Evolutionary conservation across 257 asterid species (phyloP).

Genomic region (Ocimum tenuiflorum): DNA sequence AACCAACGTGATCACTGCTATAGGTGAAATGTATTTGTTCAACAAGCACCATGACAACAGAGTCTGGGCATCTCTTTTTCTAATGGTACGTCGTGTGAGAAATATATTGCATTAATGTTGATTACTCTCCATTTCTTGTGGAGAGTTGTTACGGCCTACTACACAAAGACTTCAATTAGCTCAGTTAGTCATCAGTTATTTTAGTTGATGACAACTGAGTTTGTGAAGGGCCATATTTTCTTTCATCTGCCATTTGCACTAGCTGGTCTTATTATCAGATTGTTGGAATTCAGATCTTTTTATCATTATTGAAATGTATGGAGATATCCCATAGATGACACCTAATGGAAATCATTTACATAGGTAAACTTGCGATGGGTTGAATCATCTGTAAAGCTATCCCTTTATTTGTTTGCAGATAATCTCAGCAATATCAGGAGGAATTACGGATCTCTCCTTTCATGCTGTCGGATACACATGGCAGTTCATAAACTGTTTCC

Average conservation of each 20-base stretch:
- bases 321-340: not conserved
- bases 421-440: constrained; percentile 93
- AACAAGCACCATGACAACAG: constrained; percentile 80
- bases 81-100: constrained; percentile 55
- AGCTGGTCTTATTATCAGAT: not conserved
- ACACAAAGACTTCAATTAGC: not conserved
- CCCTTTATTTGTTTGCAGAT: constrained; percentile 50
- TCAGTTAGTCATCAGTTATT: not conserved
- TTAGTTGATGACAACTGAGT: not conserved
- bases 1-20: constrained; percentile 92
- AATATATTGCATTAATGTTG: not conserved
- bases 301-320: not conserved
- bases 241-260: too few species aligned
- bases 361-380: constrained; percentile 1
- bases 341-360: not conserved
- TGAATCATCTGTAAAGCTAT: constrained; percentile 7
- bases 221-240: too few species aligned
- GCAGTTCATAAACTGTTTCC: constrained; percentile 86
- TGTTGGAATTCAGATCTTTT: not conserved
- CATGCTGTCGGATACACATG: constrained; percentile 83
- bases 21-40: constrained; percentile 93
- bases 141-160: constrained; percentile 1
- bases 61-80: constrained; percentile 95
- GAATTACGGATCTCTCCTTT: constrained; percentile 88
- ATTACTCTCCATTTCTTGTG: constrained; percentile 1